Conservation (phyloP, 108 stramenopile genomes). For the Hondaea fermentalgiana region DNA sequence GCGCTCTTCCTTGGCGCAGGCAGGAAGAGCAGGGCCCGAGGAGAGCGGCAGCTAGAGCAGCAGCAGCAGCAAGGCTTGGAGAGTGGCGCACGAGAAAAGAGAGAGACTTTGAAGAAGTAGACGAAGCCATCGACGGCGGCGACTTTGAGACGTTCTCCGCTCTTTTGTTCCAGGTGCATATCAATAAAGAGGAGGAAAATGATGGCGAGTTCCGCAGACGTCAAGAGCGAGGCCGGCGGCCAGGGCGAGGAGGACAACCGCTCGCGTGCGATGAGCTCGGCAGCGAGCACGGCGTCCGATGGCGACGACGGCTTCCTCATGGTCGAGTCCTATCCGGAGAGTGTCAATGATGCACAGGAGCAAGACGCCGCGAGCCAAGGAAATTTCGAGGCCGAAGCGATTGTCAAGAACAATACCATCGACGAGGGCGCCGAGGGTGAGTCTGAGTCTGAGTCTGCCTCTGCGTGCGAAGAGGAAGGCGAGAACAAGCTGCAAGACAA, state of each 20-base stretch:
- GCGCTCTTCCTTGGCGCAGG: not conserved
- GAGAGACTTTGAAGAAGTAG: not conserved
- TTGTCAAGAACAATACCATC: not conserved
- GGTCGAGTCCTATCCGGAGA: not conserved
- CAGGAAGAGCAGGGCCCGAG: not conserved
- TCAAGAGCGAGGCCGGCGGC: no score
- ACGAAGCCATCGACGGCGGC: no score
- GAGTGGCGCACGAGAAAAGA: not conserved
- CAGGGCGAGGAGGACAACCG: not conserved
- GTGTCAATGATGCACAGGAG: not conserved
- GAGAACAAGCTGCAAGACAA: no score
- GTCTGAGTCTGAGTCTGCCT: no score
- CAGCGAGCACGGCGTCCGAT: not conserved
- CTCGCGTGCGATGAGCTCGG: not conserved
- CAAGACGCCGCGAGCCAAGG: not conserved
- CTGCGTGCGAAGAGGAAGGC: not conserved
- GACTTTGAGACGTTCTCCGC: no score
- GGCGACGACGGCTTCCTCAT: not conserved
- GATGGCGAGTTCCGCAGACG: no score
- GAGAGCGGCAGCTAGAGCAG: not conserved
- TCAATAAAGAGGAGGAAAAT: no score
- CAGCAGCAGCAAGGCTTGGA: not conserved
- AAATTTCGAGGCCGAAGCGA: not conserved
- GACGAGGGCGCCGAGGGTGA: not conserved
- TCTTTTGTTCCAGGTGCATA: no score